Evolutionary conservation across 148 eudicot genomes (phyloP), one percentile per base, ranked within the genome.

Genomic region (Vaccinium corymbosum): DNA sequence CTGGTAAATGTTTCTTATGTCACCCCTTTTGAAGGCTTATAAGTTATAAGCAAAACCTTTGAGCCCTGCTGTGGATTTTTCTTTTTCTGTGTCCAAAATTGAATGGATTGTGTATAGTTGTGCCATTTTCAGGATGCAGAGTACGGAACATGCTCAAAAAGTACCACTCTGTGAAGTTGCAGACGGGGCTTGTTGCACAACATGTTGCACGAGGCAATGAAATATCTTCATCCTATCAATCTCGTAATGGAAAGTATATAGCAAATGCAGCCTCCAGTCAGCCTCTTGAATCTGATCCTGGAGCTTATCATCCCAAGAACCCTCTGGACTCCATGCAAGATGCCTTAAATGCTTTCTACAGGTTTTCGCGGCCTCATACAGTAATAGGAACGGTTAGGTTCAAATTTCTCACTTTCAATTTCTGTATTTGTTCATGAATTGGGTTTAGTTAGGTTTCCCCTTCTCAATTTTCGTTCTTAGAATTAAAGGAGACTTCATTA

Each of bases 341-440:
- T 76, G 88, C 86, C 48, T 82, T 87, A 19, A 88, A 96, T 90
- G 99, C 99, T 85, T 96, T 96, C 84, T 93, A 94, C 89, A 90
- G 94, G 79, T 96, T 96, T 89, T 96, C 99, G 10, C 87, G 99
- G 80, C 99, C 99, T 81, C 99, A 96, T 83, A 96, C 99, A 2
- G 90, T 96, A 64, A 94, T 94, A 82, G 99, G 99, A 88, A 96
- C 99, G 83, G 99, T 96, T 90, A 91, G 90, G 89, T 90, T 86
- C 83, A 64, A 11, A 35, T 51, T 79, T 48, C n/a, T 7, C 76
- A 11, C 49, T 55, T 70, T 71, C 50, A 17, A 1, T n/a, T 49
- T 61, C 20, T 32, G 7, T 50, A 50, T 84, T 71, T 66, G 52
- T 7, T 52, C 27, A 22, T 70, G 16, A 46, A 16, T 59, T 73